phyloP scores from a whole-genome alignment of 768 basidiomycete species.

The Boletales sp. region DNA sequence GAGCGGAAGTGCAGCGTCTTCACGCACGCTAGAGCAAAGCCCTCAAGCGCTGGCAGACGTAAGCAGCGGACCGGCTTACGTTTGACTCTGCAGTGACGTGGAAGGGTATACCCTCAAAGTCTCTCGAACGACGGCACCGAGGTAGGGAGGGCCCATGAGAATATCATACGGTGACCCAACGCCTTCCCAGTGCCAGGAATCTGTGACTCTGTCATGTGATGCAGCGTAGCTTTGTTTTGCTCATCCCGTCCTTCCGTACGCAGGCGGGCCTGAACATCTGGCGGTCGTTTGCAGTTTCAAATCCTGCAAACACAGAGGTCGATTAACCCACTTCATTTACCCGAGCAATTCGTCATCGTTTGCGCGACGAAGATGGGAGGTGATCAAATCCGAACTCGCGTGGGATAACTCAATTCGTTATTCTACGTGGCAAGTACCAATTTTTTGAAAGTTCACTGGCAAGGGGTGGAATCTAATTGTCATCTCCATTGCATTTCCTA shows the following conservation, averaged over 20 bases:
- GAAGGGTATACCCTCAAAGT: slow-evolving; percentile 40
- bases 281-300: slow-evolving; percentile 29
- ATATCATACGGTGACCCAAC: slow-evolving; percentile 36
- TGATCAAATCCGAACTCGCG: slow-evolving; percentile 34
- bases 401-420: background rate
- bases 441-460: background rate
- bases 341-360: slow-evolving; percentile 34
- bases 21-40: slow-evolving; percentile 32
- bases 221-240: slow-evolving; percentile 18
- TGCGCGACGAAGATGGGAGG: slow-evolving; percentile 13
- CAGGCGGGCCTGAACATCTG: slow-evolving; percentile 29
- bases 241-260: slow-evolving; percentile 31
- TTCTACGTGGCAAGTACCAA: background rate
- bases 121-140: slow-evolving; percentile 45
- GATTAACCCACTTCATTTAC: slow-evolving; percentile 34
- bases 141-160: slow-evolving; percentile 40
- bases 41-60: background rate
- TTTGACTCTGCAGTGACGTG: slow-evolving; percentile 30
- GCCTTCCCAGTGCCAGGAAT: slow-evolving; percentile 26
- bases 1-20: slow-evolving; percentile 43
- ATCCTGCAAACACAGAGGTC: slow-evolving; percentile 30
- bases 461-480: too few species aligned
- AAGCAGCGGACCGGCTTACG: slow-evolving; percentile 14
- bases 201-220: slow-evolving; percentile 8
- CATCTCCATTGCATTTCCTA: too few species aligned